A percentile compares a stretch with the other conserved stretches of the same genome.
These are phyloP conservation scores for Echium plantagineum DNA, from an alignment of 257 asterid species.

Conservation along the genomic window DNA sequence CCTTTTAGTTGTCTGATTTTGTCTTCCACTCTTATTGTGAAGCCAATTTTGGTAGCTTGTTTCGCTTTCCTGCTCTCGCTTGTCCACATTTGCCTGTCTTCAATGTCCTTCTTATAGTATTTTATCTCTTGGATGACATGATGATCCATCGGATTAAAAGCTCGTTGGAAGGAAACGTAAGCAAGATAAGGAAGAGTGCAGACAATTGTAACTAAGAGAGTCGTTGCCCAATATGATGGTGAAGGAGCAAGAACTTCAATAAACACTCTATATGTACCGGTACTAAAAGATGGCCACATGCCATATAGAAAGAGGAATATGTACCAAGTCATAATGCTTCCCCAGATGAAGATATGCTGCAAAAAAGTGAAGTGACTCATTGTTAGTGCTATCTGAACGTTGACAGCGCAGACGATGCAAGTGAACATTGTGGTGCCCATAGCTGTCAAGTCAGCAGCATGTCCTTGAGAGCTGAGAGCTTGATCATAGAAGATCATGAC, in stretches of 20 bases:
- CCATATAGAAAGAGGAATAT: slow-evolving; percentile 64
- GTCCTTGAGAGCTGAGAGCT: slow-evolving; percentile 77
- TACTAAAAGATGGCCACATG: slow-evolving; percentile 27
- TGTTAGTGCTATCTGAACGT: slow-evolving; percentile 73
- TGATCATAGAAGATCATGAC: slow-evolving; percentile 67
- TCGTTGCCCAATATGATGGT: slow-evolving; percentile 78
- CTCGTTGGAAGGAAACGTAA: slow-evolving; percentile 68
- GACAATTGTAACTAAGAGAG: slow-evolving; percentile 49
- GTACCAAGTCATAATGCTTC: slow-evolving; percentile 71
- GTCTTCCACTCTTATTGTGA: slow-evolving; percentile 85
- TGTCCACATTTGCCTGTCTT: slow-evolving; percentile 86
- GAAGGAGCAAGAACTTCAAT: slow-evolving; percentile 76
- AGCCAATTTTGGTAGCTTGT: slow-evolving; percentile 70
- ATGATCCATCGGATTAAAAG: slow-evolving; percentile 82
- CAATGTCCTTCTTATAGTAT: slow-evolving; percentile 59
- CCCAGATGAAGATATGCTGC: slow-evolving; percentile 69
- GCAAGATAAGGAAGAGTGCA: slow-evolving; percentile 77
- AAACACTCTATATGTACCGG: slow-evolving; percentile 41
- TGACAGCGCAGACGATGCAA: slow-evolving; percentile 81
- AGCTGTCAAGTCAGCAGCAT: slow-evolving; percentile 80
- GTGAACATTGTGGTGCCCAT: slow-evolving; percentile 95
- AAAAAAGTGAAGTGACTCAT: slow-evolving; percentile 98
- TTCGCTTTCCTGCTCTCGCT: slow-evolving; percentile 68
- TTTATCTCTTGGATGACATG: slow-evolving; percentile 92
- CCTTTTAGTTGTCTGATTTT: slow-evolving; percentile 71